A percentile compares a stretch with the other conserved stretches of the same genome.
These are phyloP conservation scores for Fusarium tuaranense DNA, from an alignment of 2,329 filamentous ascomycete species.

Conservation along the genomic window DNA sequence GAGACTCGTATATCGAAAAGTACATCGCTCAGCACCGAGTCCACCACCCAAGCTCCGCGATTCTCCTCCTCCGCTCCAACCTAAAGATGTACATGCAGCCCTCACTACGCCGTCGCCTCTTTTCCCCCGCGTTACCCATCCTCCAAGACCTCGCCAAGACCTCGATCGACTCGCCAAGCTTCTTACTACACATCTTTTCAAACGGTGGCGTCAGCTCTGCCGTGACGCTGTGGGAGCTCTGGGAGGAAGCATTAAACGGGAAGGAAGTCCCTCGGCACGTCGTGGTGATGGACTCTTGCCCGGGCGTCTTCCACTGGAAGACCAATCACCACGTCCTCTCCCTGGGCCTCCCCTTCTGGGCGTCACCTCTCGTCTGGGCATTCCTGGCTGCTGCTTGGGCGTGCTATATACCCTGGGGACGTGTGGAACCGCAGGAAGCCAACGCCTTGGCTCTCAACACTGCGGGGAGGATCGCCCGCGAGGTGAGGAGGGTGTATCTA, in stretches of 20 bases:
- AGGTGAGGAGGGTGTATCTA: constrained; percentile 62
- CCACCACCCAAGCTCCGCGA: constrained; percentile 57
- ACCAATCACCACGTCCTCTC: constrained; percentile 55
- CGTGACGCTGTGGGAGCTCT: constrained; percentile 45
- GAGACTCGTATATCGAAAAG: constrained; percentile 63
- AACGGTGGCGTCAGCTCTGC: constrained; percentile 63
- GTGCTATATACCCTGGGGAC: constrained; percentile 45
- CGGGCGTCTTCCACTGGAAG: constrained; percentile 57
- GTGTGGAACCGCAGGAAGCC: constrained; percentile 46
- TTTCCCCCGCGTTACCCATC: constrained; percentile 55
- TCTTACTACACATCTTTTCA: constrained; percentile 64
- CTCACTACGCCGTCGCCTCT: constrained; percentile 46
- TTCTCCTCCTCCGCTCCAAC: constrained; percentile 60
- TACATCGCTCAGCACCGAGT: constrained; percentile 60
- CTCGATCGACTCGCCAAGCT: constrained; percentile 37
- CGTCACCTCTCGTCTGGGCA: constrained; percentile 50
- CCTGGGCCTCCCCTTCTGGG: constrained; percentile 49
- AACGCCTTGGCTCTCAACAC: constrained; percentile 55
- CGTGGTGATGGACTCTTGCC: constrained; percentile 61
- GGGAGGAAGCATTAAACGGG: constrained; percentile 31
- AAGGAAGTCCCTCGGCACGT: constrained; percentile 55
- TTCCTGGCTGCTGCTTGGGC: constrained; percentile 50
- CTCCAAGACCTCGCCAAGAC: constrained; percentile 48
- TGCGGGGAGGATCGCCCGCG: constrained; percentile 46
- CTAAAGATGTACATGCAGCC: constrained; percentile 51